phyloP scores from a whole-genome alignment of 371 early-diverging fungal genomes.

The Mucor piriformis region DNA sequence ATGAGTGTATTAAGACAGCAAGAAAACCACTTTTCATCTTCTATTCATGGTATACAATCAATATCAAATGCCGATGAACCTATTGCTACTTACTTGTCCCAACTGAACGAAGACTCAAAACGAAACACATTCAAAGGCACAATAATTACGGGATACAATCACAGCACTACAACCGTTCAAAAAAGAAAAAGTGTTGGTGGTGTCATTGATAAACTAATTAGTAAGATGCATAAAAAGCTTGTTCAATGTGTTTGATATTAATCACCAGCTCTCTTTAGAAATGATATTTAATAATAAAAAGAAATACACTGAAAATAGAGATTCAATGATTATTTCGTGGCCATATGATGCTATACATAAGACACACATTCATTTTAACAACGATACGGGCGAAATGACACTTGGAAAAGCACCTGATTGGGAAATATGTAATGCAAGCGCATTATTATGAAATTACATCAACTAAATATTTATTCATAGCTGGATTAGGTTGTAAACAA shows the following conservation, averaged over 20 bases:
- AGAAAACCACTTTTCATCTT: conserved; percentile 4
- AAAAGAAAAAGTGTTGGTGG: conserved; percentile 7
- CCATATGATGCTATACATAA: conserved; percentile 33
- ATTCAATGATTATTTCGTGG: conserved; percentile 23
- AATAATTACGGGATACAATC: neutral
- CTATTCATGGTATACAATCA: conserved; percentile 1
- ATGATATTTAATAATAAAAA: conserved; percentile 1
- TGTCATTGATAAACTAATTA: conserved; percentile 5
- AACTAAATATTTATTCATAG: neutral
- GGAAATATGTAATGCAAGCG: conserved; percentile 16
- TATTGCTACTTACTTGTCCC: conserved; percentile 14
- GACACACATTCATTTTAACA: conserved; percentile 27
- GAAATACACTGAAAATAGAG: neutral
- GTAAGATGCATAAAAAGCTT: neutral
- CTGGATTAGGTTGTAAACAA: conserved; percentile 19
- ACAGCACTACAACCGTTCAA: neutral
- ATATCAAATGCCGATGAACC: conserved; percentile 10
- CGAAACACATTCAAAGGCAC: neutral
- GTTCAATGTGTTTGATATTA: too few species aligned
- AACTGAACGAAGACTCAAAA: conserved; percentile 4
- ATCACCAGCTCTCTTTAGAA: neutral
- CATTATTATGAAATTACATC: neutral
- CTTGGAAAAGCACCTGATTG: conserved; percentile 19
- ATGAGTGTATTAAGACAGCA: conserved; percentile 7
- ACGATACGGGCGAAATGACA: conserved; percentile 19